Base-by-base conservation (phyloP, 83 land plant genomes). In the Picea abies region DNA sequence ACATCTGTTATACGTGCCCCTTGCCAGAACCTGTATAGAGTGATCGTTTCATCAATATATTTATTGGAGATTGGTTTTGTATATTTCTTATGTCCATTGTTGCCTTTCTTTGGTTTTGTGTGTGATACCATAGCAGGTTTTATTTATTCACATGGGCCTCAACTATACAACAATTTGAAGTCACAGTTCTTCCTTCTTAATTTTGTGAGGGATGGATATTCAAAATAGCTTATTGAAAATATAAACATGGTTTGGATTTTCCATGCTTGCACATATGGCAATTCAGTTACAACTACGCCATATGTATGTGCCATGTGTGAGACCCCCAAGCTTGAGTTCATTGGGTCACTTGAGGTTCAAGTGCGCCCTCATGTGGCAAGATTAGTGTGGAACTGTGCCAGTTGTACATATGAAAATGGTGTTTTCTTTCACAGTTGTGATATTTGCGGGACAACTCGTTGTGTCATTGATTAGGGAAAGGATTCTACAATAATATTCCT, bases 301-400 rank as follows among this genome's bases (percentile, higher is more conserved):
- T n/a, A 73, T n/a, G 58, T 22, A 20, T 73, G 77, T 47, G 19
- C 77, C 5, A 44, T 73, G 5, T 73, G 77, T 44, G 77, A 44
- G 77, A 44, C 12, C 23, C 26, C 77, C 7, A 73, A 23, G 5
- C 10, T 44, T 47, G 26, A 73, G 77, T 20, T 9, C 22, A 44
- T 19, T 19, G 56, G 56, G 22, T 73, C 77, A 44, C 26, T 16
- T 73, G 25, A 73, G 47, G 47, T 56, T 56, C 60, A 56, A 56
- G 60, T 56, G 14, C 60, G 14, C 15, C 15, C 15, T 56, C 15
- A 56, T 56, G 60, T n/a, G 77, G 23, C 26, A 47, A 58, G 77
- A 15, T 73, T 73, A 52, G 77, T 73, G n/a, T 73, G 77, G 77
- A 73, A 44, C 77, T 73, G 58, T 52, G 25, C 77, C 44, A 73